Evolutionary conservation across 805 yeast genomes (phyloP), one percentile per base, ranked within the genome.

Genomic region (Debaryomyces hansenii): DNA sequence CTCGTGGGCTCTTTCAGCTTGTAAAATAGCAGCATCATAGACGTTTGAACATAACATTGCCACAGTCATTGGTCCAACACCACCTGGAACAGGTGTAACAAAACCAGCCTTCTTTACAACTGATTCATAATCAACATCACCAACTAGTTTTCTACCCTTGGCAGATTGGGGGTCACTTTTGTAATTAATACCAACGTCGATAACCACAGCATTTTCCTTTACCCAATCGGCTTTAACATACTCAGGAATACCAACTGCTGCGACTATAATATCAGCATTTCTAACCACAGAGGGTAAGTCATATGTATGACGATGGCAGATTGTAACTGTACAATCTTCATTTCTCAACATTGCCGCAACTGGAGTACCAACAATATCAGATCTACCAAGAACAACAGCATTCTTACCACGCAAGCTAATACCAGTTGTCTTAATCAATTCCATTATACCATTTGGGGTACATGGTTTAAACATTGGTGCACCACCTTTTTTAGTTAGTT

Each of bases 31-130:
- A 42, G 96, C 89, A 53, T 80, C 77, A 47, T 83, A 74, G 9
- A 92, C 92, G 61, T 94, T 92, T 53, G 85, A 80, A 51, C 91
- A 79, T 50, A 92, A 80, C 97, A 91, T 90, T 35, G 96, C 96
- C 40, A 92, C 97, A 21, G 99, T 92, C 98, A 92, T 92, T 53
- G 99, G 99, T 35, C 99, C 99, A 52, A 92, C 98, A 58, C 98
- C 98, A 63, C 98, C 98, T 28, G 99, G 99, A 46, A 92, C 99
- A 14, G 99, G 99, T 5, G 98, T 91, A 52, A 94, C 79, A 56
- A 77, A 80, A 10, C 84, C 70, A 2, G 91, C 94, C 44, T 75
- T 77, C 42, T 72, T 64, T 47, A 75, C 67, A 45, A 89, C 91
- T 27, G 83, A 71, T 45, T 74, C 86, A 59, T 76, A 92, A 59